A percentile compares a stretch with the other conserved stretches of the same genome.
Evolutionary conservation across 2,329 filamentous ascomycete species (phyloP).

Genomic region (Fusarium longipes): DNA sequence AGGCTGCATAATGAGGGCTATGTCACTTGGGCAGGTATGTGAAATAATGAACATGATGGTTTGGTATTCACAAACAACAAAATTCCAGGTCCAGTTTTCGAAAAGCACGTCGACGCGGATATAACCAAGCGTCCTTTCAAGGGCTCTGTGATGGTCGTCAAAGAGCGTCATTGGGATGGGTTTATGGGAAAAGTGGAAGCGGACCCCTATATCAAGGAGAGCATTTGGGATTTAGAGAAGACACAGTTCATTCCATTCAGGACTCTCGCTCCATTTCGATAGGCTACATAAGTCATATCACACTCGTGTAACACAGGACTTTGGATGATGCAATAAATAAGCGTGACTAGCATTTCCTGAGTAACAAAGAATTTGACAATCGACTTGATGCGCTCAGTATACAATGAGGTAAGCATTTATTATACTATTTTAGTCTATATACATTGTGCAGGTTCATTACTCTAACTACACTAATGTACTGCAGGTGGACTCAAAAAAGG

Average conservation of each 20-base stretch:
- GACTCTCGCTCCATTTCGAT: slow-evolving; percentile 1
- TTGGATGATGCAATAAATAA: no score
- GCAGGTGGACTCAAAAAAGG: no score
- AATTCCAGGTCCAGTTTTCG: neutral
- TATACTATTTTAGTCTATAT: no score
- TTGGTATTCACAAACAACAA: neutral
- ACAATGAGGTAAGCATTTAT: no score
- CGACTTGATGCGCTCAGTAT: no score
- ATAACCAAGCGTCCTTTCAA: slow-evolving; percentile 6
- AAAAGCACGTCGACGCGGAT: neutral
- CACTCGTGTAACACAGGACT: no score
- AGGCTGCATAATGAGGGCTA: slow-evolving; percentile 8
- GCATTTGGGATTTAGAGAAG: slow-evolving; percentile 4
- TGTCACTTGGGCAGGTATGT: slow-evolving; percentile 2
- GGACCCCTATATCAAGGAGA: neutral
- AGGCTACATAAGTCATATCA: neutral
- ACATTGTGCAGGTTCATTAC: no score
- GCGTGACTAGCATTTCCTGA: no score
- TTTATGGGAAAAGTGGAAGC: slow-evolving; percentile 8
- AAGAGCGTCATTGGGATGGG: neutral
- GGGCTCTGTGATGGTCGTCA: slow-evolving; percentile 5
- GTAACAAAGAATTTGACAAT: no score
- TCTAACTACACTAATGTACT: no score
- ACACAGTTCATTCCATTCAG: slow-evolving; percentile 6
- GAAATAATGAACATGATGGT: neutral